These are phyloP conservation scores for Phytophthora hibernalis DNA, from an alignment of 352 stramenopile genomes.

Conservation along the genomic window DNA sequence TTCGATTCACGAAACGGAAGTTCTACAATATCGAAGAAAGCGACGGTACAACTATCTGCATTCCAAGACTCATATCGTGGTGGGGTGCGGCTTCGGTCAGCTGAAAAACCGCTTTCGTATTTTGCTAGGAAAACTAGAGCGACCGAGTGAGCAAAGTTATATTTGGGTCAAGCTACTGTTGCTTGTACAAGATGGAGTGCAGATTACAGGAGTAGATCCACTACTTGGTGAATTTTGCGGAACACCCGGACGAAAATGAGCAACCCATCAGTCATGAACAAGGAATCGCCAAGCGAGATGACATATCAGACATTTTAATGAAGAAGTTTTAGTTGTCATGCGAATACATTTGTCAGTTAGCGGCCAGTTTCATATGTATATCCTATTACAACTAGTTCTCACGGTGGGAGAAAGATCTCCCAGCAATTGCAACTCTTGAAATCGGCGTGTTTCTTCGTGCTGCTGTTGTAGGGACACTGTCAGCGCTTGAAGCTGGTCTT, in stretches of 20 bases:
- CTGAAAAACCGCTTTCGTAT: conserved; percentile 22
- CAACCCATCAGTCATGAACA: not conserved
- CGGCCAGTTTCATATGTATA: no score
- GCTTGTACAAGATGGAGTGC: not conserved
- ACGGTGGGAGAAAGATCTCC: not conserved
- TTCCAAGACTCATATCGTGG: conserved; percentile 14
- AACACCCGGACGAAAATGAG: not conserved
- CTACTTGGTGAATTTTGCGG: not conserved
- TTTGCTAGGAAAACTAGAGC: conserved; percentile 12
- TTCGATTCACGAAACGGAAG: not conserved
- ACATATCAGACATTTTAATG: conserved; percentile 11
- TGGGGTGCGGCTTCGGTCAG: conserved; percentile 17
- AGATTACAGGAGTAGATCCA: not conserved
- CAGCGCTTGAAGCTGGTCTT: conserved; percentile 3
- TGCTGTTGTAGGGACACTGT: not conserved
- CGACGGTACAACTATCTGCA: conserved; percentile 9
- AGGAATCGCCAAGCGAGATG: conserved; percentile 11
- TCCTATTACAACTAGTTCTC: not conserved
- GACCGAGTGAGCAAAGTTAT: conserved; percentile 14
- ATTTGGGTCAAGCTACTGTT: conserved; percentile 16
- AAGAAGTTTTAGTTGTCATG: not conserved
- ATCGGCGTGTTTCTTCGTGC: no score
- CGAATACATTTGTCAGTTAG: no score
- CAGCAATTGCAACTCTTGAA: not conserved
- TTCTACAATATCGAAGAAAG: not conserved